phyloP scores from a whole-genome alignment of 2,329 filamentous ascomycete species.

The Monosporascus sp. region DNA sequence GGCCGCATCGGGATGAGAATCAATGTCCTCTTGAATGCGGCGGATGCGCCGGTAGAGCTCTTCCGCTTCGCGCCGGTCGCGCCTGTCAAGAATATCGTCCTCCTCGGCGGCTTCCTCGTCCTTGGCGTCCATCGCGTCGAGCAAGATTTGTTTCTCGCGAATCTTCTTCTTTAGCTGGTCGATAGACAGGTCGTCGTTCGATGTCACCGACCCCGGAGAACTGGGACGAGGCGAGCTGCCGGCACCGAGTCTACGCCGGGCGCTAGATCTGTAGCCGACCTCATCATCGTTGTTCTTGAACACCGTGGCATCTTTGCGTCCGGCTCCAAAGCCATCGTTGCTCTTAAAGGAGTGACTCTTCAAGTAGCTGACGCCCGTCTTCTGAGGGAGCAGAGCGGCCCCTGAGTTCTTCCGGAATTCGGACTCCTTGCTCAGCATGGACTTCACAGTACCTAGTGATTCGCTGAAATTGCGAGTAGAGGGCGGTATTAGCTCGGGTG shows the following conservation, averaged over 20 bases:
- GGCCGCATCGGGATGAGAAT: conserved; percentile 75
- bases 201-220: conserved; percentile 60
- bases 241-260: conserved; percentile 73
- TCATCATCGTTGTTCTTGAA: conserved; percentile 96
- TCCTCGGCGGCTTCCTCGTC: conserved; percentile 88
- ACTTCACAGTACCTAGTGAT: conserved; percentile 90
- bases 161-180: conserved; percentile 92
- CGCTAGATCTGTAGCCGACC: conserved; percentile 88
- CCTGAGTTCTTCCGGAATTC: conserved; percentile 85
- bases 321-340: conserved; percentile 48
- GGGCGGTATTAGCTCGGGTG: conserved; percentile 87
- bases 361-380: conserved; percentile 96
- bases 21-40: conserved; percentile 89
- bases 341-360: conserved; percentile 90
- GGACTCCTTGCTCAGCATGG: conserved; percentile 81
- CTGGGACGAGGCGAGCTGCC: conserved; percentile 75
- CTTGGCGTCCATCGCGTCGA: conserved; percentile 94
- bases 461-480: conserved; percentile 91
- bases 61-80: conserved; percentile 87
- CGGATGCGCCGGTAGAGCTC: conserved; percentile 90
- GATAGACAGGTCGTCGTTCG: conserved; percentile 75
- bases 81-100: conserved; percentile 84
- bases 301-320: conserved; percentile 89
- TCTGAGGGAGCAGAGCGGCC: conserved; percentile 85
- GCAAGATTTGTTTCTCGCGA: conserved; percentile 84